These are phyloP conservation scores for Claviceps sp. DNA, from an alignment of 2,329 filamentous ascomycete genomes.

Conservation along the genomic window DNA sequence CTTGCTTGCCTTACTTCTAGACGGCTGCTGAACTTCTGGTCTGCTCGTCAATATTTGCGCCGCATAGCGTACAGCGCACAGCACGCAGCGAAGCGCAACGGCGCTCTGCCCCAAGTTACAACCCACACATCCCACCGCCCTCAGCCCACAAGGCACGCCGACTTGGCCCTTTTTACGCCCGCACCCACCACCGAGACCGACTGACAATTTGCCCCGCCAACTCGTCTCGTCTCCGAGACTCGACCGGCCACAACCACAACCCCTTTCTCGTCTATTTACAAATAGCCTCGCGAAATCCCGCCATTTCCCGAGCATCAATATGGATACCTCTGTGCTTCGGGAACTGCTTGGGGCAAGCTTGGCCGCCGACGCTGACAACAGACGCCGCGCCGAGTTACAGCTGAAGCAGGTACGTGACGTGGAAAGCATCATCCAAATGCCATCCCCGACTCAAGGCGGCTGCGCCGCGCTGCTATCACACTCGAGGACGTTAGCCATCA, in stretches of 20 bases:
- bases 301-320: conserved; percentile 20
- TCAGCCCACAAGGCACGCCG: background rate
- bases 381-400: conserved; percentile 66
- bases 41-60: no score
- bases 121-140: no score
- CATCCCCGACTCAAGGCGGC: background rate
- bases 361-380: conserved; percentile 58
- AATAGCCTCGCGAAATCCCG: background rate
- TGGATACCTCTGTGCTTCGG: conserved; percentile 65
- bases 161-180: background rate
- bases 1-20: background rate
- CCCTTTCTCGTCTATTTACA: background rate
- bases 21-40: no score
- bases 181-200: background rate
- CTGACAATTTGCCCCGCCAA: conserved; percentile 6
- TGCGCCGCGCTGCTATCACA: background rate
- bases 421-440: background rate
- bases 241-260: conserved; percentile 3
- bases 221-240: background rate
- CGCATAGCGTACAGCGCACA: no score
- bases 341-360: conserved; percentile 66
- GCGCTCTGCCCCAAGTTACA: no score
- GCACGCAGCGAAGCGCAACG: no score
- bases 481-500: background rate
- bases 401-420: conserved; percentile 57